Base-by-base conservation (phyloP, 2,329 filamentous ascomycete genomes). In the Paecilomyces sp. region DNA sequence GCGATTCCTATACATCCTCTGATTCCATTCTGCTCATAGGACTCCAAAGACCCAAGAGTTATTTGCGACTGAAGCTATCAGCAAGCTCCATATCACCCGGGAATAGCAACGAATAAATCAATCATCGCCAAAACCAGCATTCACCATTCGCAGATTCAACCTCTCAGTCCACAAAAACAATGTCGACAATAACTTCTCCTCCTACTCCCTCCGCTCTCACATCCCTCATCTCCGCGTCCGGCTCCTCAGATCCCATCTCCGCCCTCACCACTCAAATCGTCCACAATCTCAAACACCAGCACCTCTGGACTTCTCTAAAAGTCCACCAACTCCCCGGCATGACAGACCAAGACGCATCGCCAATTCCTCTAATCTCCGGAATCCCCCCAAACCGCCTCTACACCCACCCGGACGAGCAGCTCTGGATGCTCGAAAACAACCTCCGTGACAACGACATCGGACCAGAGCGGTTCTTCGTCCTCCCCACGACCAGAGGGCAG, bases 261-360 rank as follows among this genome's bases (percentile, higher is more conserved):
- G 75, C 81, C 61, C 81, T 85, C 60, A 81, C 84, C 8, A 71
- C 82, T 55, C 83, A 87, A 71, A 78, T 86, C 65, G 77, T 82
- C 55, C 85, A 88, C 74, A 87, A 87, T 71, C 83, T 88, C 64
- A 79, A 82, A 68, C 77, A 85, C 72, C 84, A 87, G 69, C 85
- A 88, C 70, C 73, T 79, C 41, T 88, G 85, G 85, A 81, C 81
- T 36, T 75, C 77, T 33, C 74, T 88, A n/a, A 74, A 75, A 58
- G 72, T 83, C 56, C 81, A 86, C 70, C 51, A 55, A 53, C 33
- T 13, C 25, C 54, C 8, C 15, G 33, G 28, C 25, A 52, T 57
- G 12, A 55, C 59, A 31, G 47, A 55, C 18, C 34, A 56, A 62
- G 25, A 51, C 52, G 12, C 57, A 63, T 13, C 66, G 63, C 11